Base-by-base conservation (phyloP, 345 rosid genomes). In the Rhizophora apiculata region DNA sequence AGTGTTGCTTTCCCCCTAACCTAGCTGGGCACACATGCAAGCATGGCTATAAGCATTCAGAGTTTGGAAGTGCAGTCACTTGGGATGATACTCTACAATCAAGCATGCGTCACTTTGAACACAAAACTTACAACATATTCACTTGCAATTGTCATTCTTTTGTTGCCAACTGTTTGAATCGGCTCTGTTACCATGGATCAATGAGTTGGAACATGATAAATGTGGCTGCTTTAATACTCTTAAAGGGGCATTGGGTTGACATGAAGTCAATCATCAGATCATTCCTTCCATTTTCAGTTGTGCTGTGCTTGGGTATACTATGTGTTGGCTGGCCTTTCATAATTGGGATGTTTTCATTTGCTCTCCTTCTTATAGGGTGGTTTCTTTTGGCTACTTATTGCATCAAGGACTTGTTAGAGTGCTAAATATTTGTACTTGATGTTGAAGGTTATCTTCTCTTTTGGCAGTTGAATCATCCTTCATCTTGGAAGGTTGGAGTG, bases 111-210 rank as follows among this genome's bases (percentile, higher is more conserved):
- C 74, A 70, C 78, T 96, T 84, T n/a, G 96, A 96, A 78, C 84
- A 85, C 81, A 89, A 77, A 68, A 86, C 86, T 63, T 89, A 90
- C 88, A 96, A 96, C 80, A 71, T 96, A 60, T 96, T 96, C 82
- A 96, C 90, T 1, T 96, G 99, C 87, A 96, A 87, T 86, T 81
- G 90, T 77, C 87, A 92, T 74, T 96, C 99, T 0, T 96, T 90
- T 49, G 91, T 81, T 13, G 96, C 98, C 22, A 71, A 87, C 76
- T 92, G 86, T 78, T 68, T 96, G 62, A 96, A 90, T 74, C 89
- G 96, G 34, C 78, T 92, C 27, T 83, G 93, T 72, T 90, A 85
- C 39, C 76, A 77, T 0, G 88, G 88, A 53, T 89, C 91, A 0
- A 90, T 89, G 94, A 83, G 72, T 58, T 96, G 99, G 98, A 92